Percentiles rank a stretch among this genome's conserved stretches.
Evolutionary conservation across 2,329 filamentous ascomycete species (phyloP).

Genomic region (Cordyceps tenuipes): DNA sequence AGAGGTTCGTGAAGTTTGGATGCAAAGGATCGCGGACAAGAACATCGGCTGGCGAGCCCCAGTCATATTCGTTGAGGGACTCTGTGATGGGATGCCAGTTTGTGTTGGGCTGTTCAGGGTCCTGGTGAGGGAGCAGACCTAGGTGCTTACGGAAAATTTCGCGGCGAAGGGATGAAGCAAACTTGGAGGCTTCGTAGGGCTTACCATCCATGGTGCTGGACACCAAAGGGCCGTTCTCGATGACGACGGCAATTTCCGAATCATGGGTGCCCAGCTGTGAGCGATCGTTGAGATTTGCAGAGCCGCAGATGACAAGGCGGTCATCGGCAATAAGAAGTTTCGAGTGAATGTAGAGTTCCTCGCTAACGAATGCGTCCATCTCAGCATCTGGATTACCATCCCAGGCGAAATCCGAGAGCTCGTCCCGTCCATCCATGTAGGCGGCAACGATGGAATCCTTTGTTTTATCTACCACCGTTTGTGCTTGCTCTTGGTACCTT

Average conservation of each 20-base stretch:
- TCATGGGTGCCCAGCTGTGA: conserved; percentile 80
- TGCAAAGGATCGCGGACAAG: conserved; percentile 69
- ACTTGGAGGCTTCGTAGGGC: conserved; percentile 62
- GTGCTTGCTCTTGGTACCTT: conserved; percentile 64
- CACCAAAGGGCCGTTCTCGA: conserved; percentile 67
- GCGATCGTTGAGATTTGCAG: conserved; percentile 48
- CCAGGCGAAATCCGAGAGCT: conserved; percentile 55
- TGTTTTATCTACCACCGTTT: conserved; percentile 43
- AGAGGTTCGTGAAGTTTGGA: conserved; percentile 59
- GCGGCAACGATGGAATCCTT: conserved; percentile 72
- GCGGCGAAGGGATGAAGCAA: conserved; percentile 72
- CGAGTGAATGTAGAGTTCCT: conserved; percentile 55
- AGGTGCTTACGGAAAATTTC: conserved; percentile 89
- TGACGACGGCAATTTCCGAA: conserved; percentile 81
- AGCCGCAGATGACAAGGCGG: conserved; percentile 72
- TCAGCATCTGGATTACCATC: conserved; percentile 46
- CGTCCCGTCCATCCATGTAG: conserved; percentile 72
- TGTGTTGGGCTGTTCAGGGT: conserved; percentile 54
- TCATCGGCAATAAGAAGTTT: conserved; percentile 79
- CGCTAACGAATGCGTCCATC: conserved; percentile 52
- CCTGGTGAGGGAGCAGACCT: conserved; percentile 69
- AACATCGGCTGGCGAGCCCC: conserved; percentile 56
- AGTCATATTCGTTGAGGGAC: conserved; percentile 64
- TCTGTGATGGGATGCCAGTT: conserved; percentile 59
- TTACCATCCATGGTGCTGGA: conserved; percentile 65